Evolutionary conservation across 179 eudicot species (phyloP).

Genomic region (Gypsophila paniculata): DNA sequence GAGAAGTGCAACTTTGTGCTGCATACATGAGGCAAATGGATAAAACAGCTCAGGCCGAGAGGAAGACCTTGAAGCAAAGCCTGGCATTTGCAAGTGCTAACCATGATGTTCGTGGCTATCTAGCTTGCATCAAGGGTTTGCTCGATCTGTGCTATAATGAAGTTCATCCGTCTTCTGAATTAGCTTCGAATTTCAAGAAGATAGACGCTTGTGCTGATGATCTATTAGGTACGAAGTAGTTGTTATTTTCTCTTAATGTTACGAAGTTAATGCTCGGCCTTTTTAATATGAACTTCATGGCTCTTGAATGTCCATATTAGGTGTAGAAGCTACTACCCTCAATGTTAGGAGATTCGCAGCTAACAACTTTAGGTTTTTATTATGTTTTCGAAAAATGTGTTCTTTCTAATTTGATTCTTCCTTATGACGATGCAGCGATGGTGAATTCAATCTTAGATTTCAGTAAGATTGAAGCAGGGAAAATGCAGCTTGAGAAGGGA

Average conservation of each 20-base stretch:
- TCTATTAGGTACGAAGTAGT: slow-evolving; percentile 45
- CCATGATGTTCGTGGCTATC: slow-evolving; percentile 69
- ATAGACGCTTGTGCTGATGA: slow-evolving; percentile 48
- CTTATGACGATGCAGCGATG: slow-evolving; percentile 38
- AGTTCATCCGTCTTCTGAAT: slow-evolving; percentile 43
- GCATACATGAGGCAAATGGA: slow-evolving; percentile 70
- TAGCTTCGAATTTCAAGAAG: slow-evolving; percentile 45
- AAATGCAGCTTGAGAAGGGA: slow-evolving; percentile 58
- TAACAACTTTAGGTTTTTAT: too few species aligned
- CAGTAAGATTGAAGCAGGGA: slow-evolving; percentile 82
- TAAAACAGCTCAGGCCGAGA: slow-evolving; percentile 76
- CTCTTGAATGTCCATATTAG: not conserved
- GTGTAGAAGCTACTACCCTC: not conserved
- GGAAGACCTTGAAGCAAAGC: slow-evolving; percentile 63
- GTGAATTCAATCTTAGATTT: slow-evolving; percentile 67
- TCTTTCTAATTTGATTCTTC: not conserved
- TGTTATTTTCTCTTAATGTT: not conserved
- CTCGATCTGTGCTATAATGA: slow-evolving; percentile 35
- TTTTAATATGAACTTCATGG: not conserved
- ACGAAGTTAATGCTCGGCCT: not conserved
- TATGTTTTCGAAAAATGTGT: not conserved
- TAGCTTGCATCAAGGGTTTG: slow-evolving; percentile 59
- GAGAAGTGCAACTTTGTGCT: slow-evolving; percentile 51
- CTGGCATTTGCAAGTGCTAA: slow-evolving; percentile 67
- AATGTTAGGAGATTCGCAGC: not conserved